These are phyloP conservation scores for Andrographis paniculata DNA, from an alignment of 305 asterid species.

Conservation along the genomic window DNA sequence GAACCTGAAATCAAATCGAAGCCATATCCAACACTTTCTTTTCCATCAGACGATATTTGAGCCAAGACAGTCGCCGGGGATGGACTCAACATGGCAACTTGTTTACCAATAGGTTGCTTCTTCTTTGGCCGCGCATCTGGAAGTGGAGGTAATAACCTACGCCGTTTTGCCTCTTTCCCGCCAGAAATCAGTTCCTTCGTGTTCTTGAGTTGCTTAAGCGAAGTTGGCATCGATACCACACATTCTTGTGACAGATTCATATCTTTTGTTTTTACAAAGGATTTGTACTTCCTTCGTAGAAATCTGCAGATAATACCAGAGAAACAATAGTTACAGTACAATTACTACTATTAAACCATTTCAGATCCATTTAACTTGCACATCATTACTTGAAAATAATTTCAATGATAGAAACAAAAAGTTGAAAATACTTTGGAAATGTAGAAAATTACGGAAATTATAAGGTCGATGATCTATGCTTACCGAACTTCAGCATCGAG, in stretches of 20 bases:
- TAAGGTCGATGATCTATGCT: too few relatives aligned
- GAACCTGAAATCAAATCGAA: constrained; percentile 19
- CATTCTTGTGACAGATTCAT: constrained; percentile 24
- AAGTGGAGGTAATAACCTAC: constrained; percentile 32
- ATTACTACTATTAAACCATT: too few relatives aligned
- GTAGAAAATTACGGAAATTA: too few relatives aligned
- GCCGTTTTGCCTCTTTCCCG: constrained; percentile 26
- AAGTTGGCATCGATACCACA: constrained; percentile 14
- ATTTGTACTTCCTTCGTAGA: constrained; percentile 40
- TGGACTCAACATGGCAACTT: constrained; percentile 1
- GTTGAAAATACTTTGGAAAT: too few relatives aligned
- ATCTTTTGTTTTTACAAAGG: constrained; percentile 37
- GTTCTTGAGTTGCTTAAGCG: constrained; percentile 24
- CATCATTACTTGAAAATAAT: too few relatives aligned
- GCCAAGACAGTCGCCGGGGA: constrained; percentile 6
- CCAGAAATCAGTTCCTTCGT: constrained; percentile 21
- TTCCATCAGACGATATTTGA: constrained; percentile 17
- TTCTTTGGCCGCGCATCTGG: constrained; percentile 28
- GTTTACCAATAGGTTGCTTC: constrained; percentile 16
- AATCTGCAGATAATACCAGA: constrained; percentile 50
- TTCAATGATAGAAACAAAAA: too few relatives aligned
- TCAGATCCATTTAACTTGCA: too few relatives aligned
- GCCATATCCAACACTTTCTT: constrained; percentile 21
- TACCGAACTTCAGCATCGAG: constrained; percentile 82
- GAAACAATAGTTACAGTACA: too few relatives aligned